phyloP scores from a whole-genome alignment of 441 rosid species.

The Arabidopsis hybrid region DNA sequence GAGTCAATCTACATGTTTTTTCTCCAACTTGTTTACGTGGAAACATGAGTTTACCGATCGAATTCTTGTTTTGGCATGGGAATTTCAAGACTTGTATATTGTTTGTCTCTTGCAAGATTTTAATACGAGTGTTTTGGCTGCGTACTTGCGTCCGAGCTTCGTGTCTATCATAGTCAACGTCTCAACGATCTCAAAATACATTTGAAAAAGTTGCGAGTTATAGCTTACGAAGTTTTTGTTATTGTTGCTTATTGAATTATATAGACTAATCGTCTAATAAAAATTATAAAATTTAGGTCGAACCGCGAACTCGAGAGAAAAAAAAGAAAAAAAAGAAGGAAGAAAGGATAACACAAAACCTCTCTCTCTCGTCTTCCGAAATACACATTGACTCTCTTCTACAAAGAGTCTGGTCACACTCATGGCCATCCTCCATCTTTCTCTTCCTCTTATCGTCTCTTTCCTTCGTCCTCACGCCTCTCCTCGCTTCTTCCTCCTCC shows the following conservation, averaged over 20 bases:
- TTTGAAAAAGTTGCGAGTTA: no score
- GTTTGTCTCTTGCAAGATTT: constrained; percentile 58
- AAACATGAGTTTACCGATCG: background rate
- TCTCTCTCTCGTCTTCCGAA: background rate
- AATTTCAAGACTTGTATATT: constrained; percentile 10
- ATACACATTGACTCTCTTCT: constrained; percentile 5
- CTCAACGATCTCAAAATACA: constrained; percentile 58
- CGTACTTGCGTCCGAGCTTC: constrained; percentile 75
- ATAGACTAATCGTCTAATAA: no score
- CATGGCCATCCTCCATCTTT: constrained; percentile 69
- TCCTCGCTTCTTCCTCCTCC: constrained; percentile 47
- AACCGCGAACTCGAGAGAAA: background rate
- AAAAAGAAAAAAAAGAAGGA: background rate
- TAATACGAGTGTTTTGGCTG: constrained; percentile 86
- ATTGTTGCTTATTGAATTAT: no score
- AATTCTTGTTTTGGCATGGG: background rate
- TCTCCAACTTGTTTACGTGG: background rate
- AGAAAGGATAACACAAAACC: constrained; percentile 18
- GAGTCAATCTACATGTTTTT: constrained; percentile 55
- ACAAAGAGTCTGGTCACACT: constrained; percentile 18
- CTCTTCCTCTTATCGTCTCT: constrained; percentile 76
- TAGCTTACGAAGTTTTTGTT: no score
- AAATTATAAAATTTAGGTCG: background rate
- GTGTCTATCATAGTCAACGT: constrained; percentile 82
- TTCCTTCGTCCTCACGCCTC: constrained; percentile 61